Base-by-base conservation (phyloP, 148 eudicot species). In the Bassia scoparia region DNA sequence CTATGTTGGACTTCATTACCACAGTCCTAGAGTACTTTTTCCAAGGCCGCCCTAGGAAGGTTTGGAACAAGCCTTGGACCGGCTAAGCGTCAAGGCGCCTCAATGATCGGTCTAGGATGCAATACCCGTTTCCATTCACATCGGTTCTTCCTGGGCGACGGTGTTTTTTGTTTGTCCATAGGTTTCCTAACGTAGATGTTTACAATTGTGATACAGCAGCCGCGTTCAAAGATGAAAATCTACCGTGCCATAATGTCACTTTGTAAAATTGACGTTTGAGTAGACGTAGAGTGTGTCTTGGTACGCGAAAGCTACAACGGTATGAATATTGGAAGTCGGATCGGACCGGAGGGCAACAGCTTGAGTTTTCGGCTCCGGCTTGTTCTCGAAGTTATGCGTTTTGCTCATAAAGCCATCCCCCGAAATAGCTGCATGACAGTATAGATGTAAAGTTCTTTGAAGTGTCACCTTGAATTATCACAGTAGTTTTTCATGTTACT, bases 31-130 rank as follows among this genome's bases (percentile, higher is more conserved):
- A 90, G 30, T 88, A 90, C 65, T 69, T 23, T 61, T 79, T 46
- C 90, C 92, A 90, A 0, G 96, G 96, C 52, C 96, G 63, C 0
- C 92, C 96, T 21, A 90, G 68, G 56, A 74, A 90, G 8, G 81
- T 86, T 56, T 54, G 59, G 21, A 60, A 13, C 21, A 76, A 71
- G 17, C 68, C 71, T 23, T 74, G 80, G 6, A 74, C 74, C 0
- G 82, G 63, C 10, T 30, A 67, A 52, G 85, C 78, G 41, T 85
- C 90, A 30, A 21, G 77, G 80, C 10, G 87, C 81, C 21, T 83
- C 77, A 10, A 90, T 79, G 3, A 37, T 67, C 0, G 86, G 18
- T 83, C 73, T 1, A 87, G 90, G 73, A 87, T 77, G 84, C 70
- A 43, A 87, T 79, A 35, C 82, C 84, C 12, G 83, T 73, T 77